Evolutionary conservation across 768 basidiomycete species (phyloP), one percentile per base, ranked within the genome.

Genomic region (Hydnum rufescens): DNA sequence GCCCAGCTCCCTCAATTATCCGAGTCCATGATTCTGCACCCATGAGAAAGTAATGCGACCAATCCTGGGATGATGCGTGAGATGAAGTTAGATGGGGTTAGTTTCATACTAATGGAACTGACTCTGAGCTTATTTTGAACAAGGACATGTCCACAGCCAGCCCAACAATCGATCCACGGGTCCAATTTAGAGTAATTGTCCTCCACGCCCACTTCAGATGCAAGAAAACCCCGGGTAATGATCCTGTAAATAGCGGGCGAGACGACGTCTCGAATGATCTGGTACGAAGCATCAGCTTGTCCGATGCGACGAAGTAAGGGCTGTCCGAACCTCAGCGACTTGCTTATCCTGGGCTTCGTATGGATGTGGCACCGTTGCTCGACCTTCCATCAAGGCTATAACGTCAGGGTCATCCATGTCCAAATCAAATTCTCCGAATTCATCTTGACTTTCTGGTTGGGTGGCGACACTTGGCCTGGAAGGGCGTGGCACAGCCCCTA

Each of bases 111-210:
- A 36, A n/a, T 4, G 49, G 31, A 31, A 54, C 64, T 29, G 18
- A 77, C 76, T 59, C 66, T 64, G 53, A 66, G 55, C 22, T 66
- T 62, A 53, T 75, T 74, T 57, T 73, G 72, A 4, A 81, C 71
- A 16, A 78, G 59, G 18, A 86, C 70, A 52, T 70, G 70, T 1
- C 75, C 76, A 57, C 80, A 85, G 3, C 77, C 75, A 4, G 82
- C 68, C 82, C 84, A 89, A 58, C 78, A 80, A 52, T 76, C 73
- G 30, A 84, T 69, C 69, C 83, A 75, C 26, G 63, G 60, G 58
- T 76, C 74, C 55, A 61, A 60, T 44, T 54, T 32, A 18, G 62
- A 60, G 6, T 46, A 51, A 16, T 42, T 43, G 28, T n/a, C 25
- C 25, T 52, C 5, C 46, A 49, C 0, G 51, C 53, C 22, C 4